Percentiles rank a stretch among this genome's conserved stretches.
Evolutionary conservation across 2,329 filamentous ascomycete species (phyloP).

Genomic region (Capronia coronata): DNA sequence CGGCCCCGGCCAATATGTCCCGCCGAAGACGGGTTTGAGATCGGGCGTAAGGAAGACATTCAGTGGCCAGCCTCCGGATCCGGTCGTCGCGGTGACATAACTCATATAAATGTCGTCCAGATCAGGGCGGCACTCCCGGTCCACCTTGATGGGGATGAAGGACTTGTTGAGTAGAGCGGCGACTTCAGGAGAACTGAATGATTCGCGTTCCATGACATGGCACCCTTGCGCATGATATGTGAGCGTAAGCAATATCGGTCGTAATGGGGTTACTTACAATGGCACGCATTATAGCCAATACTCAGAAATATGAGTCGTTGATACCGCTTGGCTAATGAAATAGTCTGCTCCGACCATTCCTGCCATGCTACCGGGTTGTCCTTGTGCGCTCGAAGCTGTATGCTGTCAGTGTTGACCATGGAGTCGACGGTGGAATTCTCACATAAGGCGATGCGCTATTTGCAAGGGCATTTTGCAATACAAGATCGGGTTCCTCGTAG

Average conservation of each 20-base stretch:
- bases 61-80: constrained; percentile 84
- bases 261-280: constrained; percentile 56
- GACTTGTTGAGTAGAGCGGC: constrained; percentile 74
- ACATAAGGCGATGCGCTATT: constrained; percentile 60
- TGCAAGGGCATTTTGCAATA: constrained; percentile 24
- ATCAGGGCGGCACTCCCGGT: constrained; percentile 88
- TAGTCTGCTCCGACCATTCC: constrained; percentile 69
- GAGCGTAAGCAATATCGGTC: background rate
- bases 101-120: constrained; percentile 98
- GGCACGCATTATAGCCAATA: constrained; percentile 90
- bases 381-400: constrained; percentile 63
- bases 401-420: constrained; percentile 5
- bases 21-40: constrained; percentile 88
- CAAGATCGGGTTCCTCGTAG: constrained; percentile 10
- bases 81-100: constrained; percentile 89
- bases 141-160: constrained; percentile 88
- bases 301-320: constrained; percentile 90
- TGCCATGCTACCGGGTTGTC: constrained; percentile 89
- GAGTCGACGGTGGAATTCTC: constrained; percentile 29
- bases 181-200: constrained; percentile 75
- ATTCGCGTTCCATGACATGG: constrained; percentile 88
- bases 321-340: constrained; percentile 68
- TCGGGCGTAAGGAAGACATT: constrained; percentile 96
- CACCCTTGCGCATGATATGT: constrained; percentile 51
- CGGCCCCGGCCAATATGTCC: constrained; percentile 90